These are phyloP conservation scores for Gossypium mustelinum DNA, from an alignment of 345 rosid genomes.

Conservation along the genomic window DNA sequence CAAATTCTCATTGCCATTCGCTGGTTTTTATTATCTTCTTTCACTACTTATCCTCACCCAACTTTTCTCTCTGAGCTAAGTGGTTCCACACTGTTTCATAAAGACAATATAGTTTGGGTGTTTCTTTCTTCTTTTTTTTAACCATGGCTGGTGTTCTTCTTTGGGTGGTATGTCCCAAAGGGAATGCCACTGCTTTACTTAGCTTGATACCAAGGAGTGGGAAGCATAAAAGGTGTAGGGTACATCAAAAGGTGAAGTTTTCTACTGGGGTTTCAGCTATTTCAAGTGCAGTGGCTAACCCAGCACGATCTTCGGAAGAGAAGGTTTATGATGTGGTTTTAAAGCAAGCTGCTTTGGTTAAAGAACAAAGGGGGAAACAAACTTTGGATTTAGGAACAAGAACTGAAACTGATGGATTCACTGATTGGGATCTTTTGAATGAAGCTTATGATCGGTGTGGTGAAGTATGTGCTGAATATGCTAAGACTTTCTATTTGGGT, in stretches of 20 bases:
- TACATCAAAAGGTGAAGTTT: neutral
- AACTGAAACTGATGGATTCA: slow-evolving; percentile 22
- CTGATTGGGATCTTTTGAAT: slow-evolving; percentile 34
- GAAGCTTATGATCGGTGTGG: slow-evolving; percentile 52
- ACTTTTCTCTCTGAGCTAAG: no score
- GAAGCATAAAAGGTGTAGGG: neutral
- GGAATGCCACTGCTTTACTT: slow-evolving; percentile 29
- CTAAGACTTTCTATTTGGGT: slow-evolving; percentile 64
- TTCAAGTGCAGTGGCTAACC: slow-evolving; percentile 30
- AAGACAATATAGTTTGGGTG: neutral
- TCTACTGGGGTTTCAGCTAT: slow-evolving; percentile 22
- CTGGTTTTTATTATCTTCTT: neutral
- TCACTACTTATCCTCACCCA: no score
- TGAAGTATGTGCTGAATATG: slow-evolving; percentile 57
- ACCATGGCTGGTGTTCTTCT: slow-evolving; percentile 36
- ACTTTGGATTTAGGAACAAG: slow-evolving; percentile 13
- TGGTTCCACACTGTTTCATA: neutral
- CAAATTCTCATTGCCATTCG: neutral
- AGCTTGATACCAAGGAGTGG: slow-evolving; percentile 18
- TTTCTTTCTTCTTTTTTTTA: neutral
- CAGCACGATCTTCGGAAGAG: slow-evolving; percentile 40
- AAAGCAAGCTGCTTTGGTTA: slow-evolving; percentile 50
- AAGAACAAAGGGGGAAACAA: slow-evolving; percentile 24
- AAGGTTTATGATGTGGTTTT: slow-evolving; percentile 52
- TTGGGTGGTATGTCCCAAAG: slow-evolving; percentile 42